These are phyloP conservation scores for Hypsizygus ulmarius DNA, from an alignment of 1,284 basidiomycete species.

Conservation along the genomic window DNA sequence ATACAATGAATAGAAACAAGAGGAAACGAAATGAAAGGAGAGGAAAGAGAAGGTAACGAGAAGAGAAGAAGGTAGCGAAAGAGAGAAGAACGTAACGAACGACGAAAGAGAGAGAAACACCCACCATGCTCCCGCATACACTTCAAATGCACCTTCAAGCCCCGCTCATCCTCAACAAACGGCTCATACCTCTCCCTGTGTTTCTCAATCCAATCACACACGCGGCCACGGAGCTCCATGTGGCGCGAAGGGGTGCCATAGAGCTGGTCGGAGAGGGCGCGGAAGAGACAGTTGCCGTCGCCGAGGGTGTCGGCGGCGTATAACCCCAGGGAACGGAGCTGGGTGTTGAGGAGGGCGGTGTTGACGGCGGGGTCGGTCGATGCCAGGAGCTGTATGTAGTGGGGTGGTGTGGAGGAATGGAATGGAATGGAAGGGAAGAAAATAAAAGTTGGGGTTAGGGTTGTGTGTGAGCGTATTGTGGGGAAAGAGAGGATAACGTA, in stretches of 20 bases:
- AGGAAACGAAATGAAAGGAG: too few species aligned
- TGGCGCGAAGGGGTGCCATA: conserved; percentile 77
- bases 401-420: too few species aligned
- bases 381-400: conserved; percentile 11
- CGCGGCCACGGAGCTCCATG: conserved; percentile 63
- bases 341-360: conserved; percentile 47
- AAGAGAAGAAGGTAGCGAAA: too few species aligned
- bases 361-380: conserved; percentile 16
- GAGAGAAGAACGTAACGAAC: too few species aligned
- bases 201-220: conserved; percentile 79
- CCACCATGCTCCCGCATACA: conserved; percentile 77
- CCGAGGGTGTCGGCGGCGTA: conserved; percentile 23
- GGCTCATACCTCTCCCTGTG: conserved; percentile 77
- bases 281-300: conserved; percentile 78
- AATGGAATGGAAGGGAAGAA: background rate
- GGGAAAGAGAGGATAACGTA: background rate
- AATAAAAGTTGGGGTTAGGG: conserved; percentile 11
- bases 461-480: background rate
- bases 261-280: conserved; percentile 78
- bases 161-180: conserved; percentile 86
- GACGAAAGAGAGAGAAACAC: conserved; percentile 22
- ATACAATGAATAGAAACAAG: background rate
- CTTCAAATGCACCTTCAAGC: conserved; percentile 65
- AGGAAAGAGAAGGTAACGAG: too few species aligned
- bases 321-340: conserved; percentile 70